These are phyloP conservation scores for Ceratocystis lukuohia DNA, from an alignment of 2,329 filamentous ascomycete species.

Conservation along the genomic window DNA sequence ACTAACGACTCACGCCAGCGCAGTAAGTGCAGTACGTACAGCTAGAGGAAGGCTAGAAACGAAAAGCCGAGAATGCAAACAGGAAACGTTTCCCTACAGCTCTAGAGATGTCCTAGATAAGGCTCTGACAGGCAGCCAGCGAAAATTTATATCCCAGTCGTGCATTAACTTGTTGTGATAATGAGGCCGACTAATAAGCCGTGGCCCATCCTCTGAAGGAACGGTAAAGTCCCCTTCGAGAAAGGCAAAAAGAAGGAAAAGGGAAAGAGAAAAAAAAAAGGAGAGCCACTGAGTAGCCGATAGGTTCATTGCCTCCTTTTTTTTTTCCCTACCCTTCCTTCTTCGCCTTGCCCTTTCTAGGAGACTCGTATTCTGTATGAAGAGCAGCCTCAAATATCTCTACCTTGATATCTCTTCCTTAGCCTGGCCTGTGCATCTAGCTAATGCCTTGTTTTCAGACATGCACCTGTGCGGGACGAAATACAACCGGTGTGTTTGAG, in stretches of 20 bases:
- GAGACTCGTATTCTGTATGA: neutral
- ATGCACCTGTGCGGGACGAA: neutral
- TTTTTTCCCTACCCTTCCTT: neutral
- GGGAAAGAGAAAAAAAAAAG: neutral
- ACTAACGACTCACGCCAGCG: too few relatives aligned
- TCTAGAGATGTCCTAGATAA: neutral
- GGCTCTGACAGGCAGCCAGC: neutral
- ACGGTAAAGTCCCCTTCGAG: neutral
- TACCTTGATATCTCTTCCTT: neutral
- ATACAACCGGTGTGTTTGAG: neutral
- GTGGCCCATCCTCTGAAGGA: constrained; percentile 10
- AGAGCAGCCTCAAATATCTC: neutral
- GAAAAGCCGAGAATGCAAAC: neutral
- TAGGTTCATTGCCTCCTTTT: neutral
- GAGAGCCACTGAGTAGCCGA: too few relatives aligned
- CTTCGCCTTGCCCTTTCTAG: neutral
- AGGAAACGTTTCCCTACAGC: neutral
- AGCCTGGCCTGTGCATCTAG: neutral
- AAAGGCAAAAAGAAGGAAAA: neutral
- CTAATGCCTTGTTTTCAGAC: neutral
- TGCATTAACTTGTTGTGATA: constrained; percentile 9
- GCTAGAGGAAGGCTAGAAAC: neutral
- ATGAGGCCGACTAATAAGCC: constrained; percentile 10
- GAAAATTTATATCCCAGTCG: constrained; percentile 4
- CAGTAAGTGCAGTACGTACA: too few relatives aligned